phyloP scores from a whole-genome alignment of 345 rosid species.

The Leavenworthia alabamica region DNA sequence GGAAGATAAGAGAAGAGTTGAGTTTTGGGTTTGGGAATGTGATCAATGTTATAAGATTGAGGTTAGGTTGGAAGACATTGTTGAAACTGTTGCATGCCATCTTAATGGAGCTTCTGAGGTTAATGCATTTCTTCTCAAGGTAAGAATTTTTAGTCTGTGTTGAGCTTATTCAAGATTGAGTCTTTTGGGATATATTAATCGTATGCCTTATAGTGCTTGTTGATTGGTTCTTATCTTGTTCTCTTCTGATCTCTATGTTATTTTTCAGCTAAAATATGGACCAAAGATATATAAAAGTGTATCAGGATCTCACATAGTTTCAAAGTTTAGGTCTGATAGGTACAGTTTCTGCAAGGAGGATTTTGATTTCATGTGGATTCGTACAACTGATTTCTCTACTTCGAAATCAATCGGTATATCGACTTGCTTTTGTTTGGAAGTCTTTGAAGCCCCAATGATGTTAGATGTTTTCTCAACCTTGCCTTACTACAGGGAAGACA shows the following conservation, averaged over 20 bases:
- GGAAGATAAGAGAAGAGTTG: slow-evolving; percentile 62
- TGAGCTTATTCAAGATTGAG: neutral
- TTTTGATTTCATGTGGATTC: slow-evolving; percentile 79
- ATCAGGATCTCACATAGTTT: slow-evolving; percentile 52
- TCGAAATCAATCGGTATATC: slow-evolving; percentile 66
- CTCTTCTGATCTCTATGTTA: neutral
- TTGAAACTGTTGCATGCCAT: slow-evolving; percentile 55
- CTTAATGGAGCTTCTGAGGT: slow-evolving; percentile 29
- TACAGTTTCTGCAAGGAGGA: slow-evolving; percentile 77
- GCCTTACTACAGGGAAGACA: slow-evolving; percentile 48
- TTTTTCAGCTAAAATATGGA: slow-evolving; percentile 57
- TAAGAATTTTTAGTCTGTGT: slow-evolving; percentile 15
- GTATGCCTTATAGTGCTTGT: neutral
- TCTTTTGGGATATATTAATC: neutral
- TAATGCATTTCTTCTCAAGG: slow-evolving; percentile 64
- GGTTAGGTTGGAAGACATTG: slow-evolving; percentile 58
- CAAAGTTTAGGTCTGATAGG: slow-evolving; percentile 52
- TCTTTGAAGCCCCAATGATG: slow-evolving; percentile 34
- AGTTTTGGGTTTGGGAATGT: slow-evolving; percentile 57
- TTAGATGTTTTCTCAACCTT: slow-evolving; percentile 44
- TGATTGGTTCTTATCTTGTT: neutral
- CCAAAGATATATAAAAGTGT: slow-evolving; percentile 57
- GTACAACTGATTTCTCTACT: slow-evolving; percentile 63
- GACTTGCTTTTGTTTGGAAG: slow-evolving; percentile 56
- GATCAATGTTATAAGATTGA: slow-evolving; percentile 57